A percentile compares a stretch with the other conserved stretches of the same genome.
phyloP scores from a whole-genome alignment of 1,284 basidiomycete species.

The Neotropicomus parvogracilis region DNA sequence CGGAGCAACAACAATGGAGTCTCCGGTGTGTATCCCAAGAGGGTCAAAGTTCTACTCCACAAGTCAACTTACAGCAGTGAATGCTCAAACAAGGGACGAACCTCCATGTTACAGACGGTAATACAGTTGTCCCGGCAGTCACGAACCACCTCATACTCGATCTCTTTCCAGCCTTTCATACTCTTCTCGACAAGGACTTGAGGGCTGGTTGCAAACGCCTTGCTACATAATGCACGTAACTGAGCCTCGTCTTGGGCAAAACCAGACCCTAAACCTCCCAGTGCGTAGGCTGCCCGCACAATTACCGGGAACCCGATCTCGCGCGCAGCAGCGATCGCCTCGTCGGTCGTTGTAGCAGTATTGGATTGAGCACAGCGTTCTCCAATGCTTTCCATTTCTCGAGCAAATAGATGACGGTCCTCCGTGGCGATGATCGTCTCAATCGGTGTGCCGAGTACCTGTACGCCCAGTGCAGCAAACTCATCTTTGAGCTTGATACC shows the following conservation, averaged over 20 bases:
- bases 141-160: slow-evolving; percentile 99
- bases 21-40: slow-evolving; percentile 96
- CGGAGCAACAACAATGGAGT: slow-evolving; percentile 98
- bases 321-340: slow-evolving; percentile 81
- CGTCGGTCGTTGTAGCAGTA: slow-evolving; percentile 81
- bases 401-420: slow-evolving; percentile 92
- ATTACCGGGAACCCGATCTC: slow-evolving; percentile 96
- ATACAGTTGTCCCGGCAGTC: slow-evolving; percentile 98
- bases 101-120: slow-evolving; percentile 99
- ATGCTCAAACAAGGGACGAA: slow-evolving; percentile 36
- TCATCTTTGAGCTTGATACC: slow-evolving; percentile 98
- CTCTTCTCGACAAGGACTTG: slow-evolving; percentile 98
- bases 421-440: slow-evolving; percentile 97
- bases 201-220: slow-evolving; percentile 95
- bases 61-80: neutral
- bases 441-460: slow-evolving; percentile 95
- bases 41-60: slow-evolving; percentile 89
- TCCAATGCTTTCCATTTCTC: slow-evolving; percentile 94
- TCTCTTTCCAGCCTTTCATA: slow-evolving; percentile 99
- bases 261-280: slow-evolving; percentile 92
- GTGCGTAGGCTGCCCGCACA: slow-evolving; percentile 93
- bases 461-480: slow-evolving; percentile 82
- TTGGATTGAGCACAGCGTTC: slow-evolving; percentile 90
- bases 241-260: slow-evolving; percentile 91
- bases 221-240: slow-evolving; percentile 82